A percentile compares a stretch with the other conserved stretches of the same genome.
Evolutionary conservation across 331 rosid species (phyloP).

Genomic region (Cydonia oblonga): DNA sequence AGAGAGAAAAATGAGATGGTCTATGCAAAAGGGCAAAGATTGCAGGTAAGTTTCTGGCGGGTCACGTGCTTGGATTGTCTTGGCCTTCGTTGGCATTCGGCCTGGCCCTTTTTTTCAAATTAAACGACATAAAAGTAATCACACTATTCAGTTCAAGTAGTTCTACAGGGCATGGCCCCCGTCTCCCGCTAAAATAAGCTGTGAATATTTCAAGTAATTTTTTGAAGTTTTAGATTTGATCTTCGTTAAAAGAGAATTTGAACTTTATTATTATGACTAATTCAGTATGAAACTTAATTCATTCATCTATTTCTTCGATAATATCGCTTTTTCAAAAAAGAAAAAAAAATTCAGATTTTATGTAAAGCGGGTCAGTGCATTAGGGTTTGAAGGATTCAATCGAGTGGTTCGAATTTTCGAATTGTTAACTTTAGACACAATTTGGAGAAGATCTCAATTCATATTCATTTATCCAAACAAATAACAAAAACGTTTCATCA

Average conservation of each 20-base stretch:
- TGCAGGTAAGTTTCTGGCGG: slow-evolving; percentile 52
- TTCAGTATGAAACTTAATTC: rapidly evolving
- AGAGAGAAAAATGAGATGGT: slow-evolving; percentile 32
- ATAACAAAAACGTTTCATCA: too few relatives aligned
- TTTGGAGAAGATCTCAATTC: too few relatives aligned
- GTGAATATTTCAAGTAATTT: neutral
- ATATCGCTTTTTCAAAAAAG: rapidly evolving
- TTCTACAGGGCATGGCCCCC: slow-evolving; percentile 24
- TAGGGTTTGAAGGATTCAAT: too few relatives aligned
- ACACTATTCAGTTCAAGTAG: slow-evolving; percentile 33
- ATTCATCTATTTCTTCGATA: rapidly evolving
- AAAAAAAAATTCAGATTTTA: too few relatives aligned
- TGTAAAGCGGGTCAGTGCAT: too few relatives aligned
- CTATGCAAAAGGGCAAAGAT: slow-evolving; percentile 3
- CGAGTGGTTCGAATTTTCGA: too few relatives aligned
- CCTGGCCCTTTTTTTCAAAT: slow-evolving; percentile 7
- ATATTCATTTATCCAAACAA: too few relatives aligned
- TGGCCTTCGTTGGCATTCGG: slow-evolving; percentile 49
- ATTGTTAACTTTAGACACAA: too few relatives aligned
- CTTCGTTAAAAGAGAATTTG: rapidly evolving
- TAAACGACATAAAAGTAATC: slow-evolving; percentile 15
- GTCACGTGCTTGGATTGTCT: slow-evolving; percentile 89
- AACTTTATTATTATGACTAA: too few relatives aligned
- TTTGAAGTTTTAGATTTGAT: too few relatives aligned
- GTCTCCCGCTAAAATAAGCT: slow-evolving; percentile 25